phyloP scores from a whole-genome alignment of 331 rosid species.

The Acacia pycnantha region DNA sequence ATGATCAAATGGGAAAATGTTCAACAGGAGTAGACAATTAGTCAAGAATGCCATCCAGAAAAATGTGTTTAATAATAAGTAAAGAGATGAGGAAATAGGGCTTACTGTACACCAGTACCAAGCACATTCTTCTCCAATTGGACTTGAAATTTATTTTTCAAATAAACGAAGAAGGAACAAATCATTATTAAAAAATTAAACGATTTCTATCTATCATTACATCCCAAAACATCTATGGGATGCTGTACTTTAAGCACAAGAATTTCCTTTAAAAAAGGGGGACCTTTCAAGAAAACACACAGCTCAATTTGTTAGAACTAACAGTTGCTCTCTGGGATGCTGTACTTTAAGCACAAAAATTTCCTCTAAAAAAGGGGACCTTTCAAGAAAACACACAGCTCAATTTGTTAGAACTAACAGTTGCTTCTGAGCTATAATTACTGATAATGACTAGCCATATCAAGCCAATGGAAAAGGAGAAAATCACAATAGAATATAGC shows the following conservation, averaged over 20 bases:
- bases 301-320: not conserved
- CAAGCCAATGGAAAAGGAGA: not conserved
- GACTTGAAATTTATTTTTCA: constrained; percentile 66
- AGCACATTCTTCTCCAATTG: constrained; percentile 85
- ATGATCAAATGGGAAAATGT: not conserved
- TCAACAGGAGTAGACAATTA: not conserved
- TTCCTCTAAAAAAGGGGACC: not conserved
- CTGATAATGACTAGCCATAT: not conserved
- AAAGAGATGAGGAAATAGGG: constrained; percentile 14
- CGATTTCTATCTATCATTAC: not conserved
- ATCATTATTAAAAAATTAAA: not conserved
- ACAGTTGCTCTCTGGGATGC: not conserved
- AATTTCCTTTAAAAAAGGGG: not conserved
- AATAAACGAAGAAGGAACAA: not conserved
- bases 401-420: not conserved
- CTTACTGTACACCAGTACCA: constrained; percentile 98
- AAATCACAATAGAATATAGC: not conserved
- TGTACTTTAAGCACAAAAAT: not conserved
- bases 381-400: not conserved
- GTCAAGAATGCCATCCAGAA: not conserved
- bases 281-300: not conserved
- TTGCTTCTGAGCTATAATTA: not conserved
- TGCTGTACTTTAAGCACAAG: no score
- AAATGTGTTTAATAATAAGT: not conserved
- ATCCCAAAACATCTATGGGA: not conserved